phyloP scores from a whole-genome alignment of 306 rosid genomes.

The Cyamopsis tetragonoloba region DNA sequence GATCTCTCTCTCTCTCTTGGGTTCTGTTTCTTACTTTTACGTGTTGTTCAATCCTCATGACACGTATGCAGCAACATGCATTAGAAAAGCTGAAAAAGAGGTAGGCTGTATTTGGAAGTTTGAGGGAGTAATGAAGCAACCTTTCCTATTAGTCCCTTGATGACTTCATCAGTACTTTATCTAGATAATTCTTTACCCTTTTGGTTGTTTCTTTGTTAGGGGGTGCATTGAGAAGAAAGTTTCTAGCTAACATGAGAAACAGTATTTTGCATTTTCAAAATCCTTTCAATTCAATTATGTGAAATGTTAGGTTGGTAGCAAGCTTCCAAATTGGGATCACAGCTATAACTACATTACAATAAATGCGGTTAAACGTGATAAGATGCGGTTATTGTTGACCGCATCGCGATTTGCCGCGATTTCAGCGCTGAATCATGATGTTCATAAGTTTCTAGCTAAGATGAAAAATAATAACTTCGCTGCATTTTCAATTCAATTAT shows the following conservation, averaged over 20 bases:
- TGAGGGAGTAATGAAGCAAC: neutral
- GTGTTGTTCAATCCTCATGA: slow-evolving; percentile 18
- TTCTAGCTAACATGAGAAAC: neutral
- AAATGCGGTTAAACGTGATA: no score
- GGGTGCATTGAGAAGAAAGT: neutral
- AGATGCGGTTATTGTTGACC: no score
- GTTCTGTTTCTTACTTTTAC: slow-evolving; percentile 17
- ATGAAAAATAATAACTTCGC: neutral
- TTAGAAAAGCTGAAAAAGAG: neutral
- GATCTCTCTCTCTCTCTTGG: slow-evolving; percentile 13
- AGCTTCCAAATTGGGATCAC: no score
- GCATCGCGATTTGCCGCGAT: no score
- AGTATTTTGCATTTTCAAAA: neutral
- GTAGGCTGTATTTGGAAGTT: neutral
- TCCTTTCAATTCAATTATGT: slow-evolving; percentile 10
- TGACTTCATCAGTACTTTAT: neutral
- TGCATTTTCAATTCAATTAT: slow-evolving; percentile 15
- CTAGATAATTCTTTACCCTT: neutral
- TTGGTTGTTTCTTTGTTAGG: neutral
- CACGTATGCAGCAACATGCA: slow-evolving; percentile 35
- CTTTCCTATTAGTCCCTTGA: neutral
- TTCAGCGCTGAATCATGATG: no score
- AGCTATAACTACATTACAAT: no score
- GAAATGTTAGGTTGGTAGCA: neutral
- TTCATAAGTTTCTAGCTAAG: neutral